Base-by-base conservation (phyloP, 306 rosid genomes). In the Pyrus pyrifolia region DNA sequence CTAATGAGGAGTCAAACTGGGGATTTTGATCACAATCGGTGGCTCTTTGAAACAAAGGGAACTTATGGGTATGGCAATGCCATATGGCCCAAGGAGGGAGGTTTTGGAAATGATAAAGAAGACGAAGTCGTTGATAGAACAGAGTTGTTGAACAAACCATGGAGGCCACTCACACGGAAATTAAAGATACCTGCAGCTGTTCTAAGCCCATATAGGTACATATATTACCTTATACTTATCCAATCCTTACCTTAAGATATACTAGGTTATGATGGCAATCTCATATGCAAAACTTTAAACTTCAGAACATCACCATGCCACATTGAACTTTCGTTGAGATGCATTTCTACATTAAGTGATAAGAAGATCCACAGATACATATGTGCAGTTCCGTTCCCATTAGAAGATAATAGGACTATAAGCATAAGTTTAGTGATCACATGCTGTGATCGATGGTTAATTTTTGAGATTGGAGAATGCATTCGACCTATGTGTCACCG, bases 11-110 rank as follows among this genome's bases (percentile, higher is more conserved):
- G 97, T 79, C 98, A 94, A 82, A 94, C 98, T 72, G 93, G 84
- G 27, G 97, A 94, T 70, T 94, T 94, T 80, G 98, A 94, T 83
- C 98, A 91, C 86, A 91, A 90, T 52, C 78, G 96, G 58, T 94
- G 98, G 98, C 84, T 94, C 66, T 94, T 89, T 84, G 98, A 94
- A 82, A 94, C 98, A 45, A 90, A 81, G 85, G 98, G 97, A 15
- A 94, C 97, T 68, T 94, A 94, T 85, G 98, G 98, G 17, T 94
- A 94, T 89, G 98, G 97, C 46, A 94, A 91, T 81, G 98, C 97
- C 77, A 86, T 94, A 61, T 94, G 98, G 98, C 95, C 97, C 35
- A 91, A 90, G 80, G 95, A 89, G 68, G 98, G 96, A 11, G 91
- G 88, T 52, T 86, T 88, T 22, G 89, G 87, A 68, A 86, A 78